Conservation (phyloP, 768 basidiomycete species). For the Multifurca ochricompacta region DNA sequence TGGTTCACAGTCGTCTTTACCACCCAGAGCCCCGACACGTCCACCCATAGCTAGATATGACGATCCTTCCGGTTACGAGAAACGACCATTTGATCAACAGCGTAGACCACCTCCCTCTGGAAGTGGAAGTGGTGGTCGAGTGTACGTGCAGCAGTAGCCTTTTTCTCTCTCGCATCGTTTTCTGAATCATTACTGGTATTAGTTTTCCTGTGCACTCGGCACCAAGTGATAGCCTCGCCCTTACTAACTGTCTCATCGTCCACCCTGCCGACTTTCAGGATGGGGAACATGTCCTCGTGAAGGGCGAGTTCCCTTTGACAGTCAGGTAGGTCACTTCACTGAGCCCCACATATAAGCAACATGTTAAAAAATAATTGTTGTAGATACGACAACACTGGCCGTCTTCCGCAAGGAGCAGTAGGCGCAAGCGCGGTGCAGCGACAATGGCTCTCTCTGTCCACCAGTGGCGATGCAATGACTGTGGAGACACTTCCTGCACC, state of each 20-base stretch:
- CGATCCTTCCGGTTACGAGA: constrained; percentile 27
- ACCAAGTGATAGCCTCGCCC: constrained; percentile 43
- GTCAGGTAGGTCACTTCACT: constrained; percentile 44
- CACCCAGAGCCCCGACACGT: constrained; percentile 18
- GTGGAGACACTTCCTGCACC: constrained; percentile 50
- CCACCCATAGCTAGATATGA: constrained; percentile 24
- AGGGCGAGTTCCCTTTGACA: constrained; percentile 63
- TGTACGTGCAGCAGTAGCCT: constrained; percentile 20
- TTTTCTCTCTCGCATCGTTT: background rate
- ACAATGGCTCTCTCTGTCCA: constrained; percentile 84
- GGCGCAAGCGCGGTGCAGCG: constrained; percentile 76
- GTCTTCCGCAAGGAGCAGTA: constrained; percentile 57
- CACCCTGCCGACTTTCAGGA: constrained; percentile 67
- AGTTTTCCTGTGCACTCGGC: constrained; percentile 25
- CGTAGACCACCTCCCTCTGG: constrained; percentile 20
- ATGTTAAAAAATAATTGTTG: too few species aligned
- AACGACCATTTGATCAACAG: constrained; percentile 22
- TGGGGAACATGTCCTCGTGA: constrained; percentile 70
- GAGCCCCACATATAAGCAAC: too few species aligned
- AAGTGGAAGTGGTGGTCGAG: constrained; percentile 16
- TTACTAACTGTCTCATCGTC: constrained; percentile 77
- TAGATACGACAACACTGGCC: constrained; percentile 75
- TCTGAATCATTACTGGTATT: background rate
- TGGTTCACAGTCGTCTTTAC: constrained; percentile 12
- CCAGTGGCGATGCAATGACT: constrained; percentile 66